phyloP scores from a whole-genome alignment of 768 basidiomycete species.

The Phlegmacium glaucopus region DNA sequence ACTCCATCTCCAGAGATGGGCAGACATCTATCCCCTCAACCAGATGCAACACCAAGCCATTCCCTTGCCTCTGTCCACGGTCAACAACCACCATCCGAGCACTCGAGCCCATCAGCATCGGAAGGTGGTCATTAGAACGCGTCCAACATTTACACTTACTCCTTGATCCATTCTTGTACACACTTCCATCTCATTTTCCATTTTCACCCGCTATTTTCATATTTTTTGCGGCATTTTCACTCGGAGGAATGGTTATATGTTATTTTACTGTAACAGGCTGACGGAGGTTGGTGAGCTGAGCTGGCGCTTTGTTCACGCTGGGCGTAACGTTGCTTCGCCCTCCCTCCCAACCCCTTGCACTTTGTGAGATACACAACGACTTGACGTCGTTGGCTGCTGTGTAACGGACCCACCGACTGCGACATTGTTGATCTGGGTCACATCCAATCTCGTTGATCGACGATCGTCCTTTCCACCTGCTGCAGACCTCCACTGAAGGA shows the following conservation, averaged over 20 bases:
- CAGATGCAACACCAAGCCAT: conserved; percentile 47
- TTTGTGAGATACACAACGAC: conserved; percentile 6
- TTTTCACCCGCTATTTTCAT: conserved; percentile 22
- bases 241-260: conserved; percentile 25
- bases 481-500: conserved; percentile 24
- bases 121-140: conserved; percentile 43
- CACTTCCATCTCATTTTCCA: conserved; percentile 14
- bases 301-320: conserved; percentile 22
- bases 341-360: conserved; percentile 4
- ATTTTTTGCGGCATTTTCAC: conserved; percentile 21
- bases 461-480: conserved; percentile 20
- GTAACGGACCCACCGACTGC: conserved; percentile 10
- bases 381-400: conserved; percentile 13
- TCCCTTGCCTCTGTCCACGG: conserved; percentile 54
- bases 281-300: conserved; percentile 11
- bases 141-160: conserved; percentile 32
- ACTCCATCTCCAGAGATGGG: conserved; percentile 53
- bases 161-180: conserved; percentile 21
- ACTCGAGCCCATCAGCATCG: conserved; percentile 53
- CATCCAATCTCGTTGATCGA: conserved; percentile 25
- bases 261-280: conserved; percentile 16
- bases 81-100: conserved; percentile 61
- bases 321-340: conserved; percentile 9
- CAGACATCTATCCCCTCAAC: conserved; percentile 63
- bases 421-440: conserved; percentile 19